A percentile compares a stretch with the other conserved stretches of the same genome.
phyloP scores from a whole-genome alignment of 129 eudicot species.

The Helianthus tuberosus region DNA sequence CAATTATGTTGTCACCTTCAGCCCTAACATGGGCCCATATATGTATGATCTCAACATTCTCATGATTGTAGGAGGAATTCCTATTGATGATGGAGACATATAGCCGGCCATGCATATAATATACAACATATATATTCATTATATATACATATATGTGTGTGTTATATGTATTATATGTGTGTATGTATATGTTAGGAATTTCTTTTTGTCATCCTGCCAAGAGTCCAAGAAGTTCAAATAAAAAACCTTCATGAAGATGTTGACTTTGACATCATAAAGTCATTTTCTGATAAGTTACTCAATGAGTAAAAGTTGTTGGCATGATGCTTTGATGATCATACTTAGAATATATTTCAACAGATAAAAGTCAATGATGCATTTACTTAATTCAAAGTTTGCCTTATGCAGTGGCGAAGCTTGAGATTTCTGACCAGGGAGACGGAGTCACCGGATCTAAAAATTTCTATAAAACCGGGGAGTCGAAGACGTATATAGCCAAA shows the following conservation, averaged over 20 bases:
- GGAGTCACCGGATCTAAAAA: too few relatives aligned
- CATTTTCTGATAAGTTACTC: conserved; percentile 5
- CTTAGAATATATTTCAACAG: not conserved
- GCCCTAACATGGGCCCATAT: conserved; percentile 20
- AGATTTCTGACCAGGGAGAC: too few relatives aligned
- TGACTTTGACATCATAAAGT: conserved; percentile 16
- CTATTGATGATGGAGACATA: conserved; percentile 35
- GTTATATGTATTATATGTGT: not conserved
- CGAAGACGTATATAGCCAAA: too few relatives aligned
- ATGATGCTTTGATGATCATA: not conserved
- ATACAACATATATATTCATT: conserved; percentile 12
- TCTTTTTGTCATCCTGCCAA: conserved; percentile 23
- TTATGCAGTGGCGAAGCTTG: too few relatives aligned
- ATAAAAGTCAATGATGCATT: too few relatives aligned
- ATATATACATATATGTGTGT: not conserved
- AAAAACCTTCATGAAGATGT: conserved; percentile 3
- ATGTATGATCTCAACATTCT: conserved; percentile 23
- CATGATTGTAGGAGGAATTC: conserved; percentile 14
- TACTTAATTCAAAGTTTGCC: too few relatives aligned
- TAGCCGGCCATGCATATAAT: conserved; percentile 29
- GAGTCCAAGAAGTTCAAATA: conserved; percentile 8
- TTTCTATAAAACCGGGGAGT: too few relatives aligned
- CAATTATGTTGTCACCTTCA: conserved; percentile 18
- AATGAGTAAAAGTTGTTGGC: conserved; percentile 9
- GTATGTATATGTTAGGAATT: not conserved